Evolutionary conservation across 306 rosid species (phyloP), one percentile per base, ranked within the genome.

Genomic region (Senna tora): DNA sequence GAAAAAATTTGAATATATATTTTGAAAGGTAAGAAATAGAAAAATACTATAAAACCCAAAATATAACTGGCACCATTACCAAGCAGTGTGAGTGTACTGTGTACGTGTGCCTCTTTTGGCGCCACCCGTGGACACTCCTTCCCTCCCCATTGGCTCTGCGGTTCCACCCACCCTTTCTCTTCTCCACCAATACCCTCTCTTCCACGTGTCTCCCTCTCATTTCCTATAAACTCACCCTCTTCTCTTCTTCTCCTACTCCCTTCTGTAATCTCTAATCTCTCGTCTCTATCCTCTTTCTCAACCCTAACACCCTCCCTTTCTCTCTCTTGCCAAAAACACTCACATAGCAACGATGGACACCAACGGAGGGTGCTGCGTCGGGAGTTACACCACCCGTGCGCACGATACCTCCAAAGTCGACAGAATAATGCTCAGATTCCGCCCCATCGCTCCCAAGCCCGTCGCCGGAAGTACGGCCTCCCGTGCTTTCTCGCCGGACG

Each of bases 401-500:
- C 72, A 76, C 41, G 86, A 80, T 16, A 77, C 65, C 75, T 82
- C 93, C 5, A 80, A 69, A 22, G 74, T 84, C 5, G 76, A 84
- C 52, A 82, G 32, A 10, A 92, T 92, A 78, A 86, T 92, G 97
- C 84, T 81, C 0, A 52, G 78, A 13, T 92, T 81, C 63, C 81
- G 96, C 1, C 97, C 97, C 11, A 92, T 92, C 46, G 96, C 94
- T 0, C 96, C 96, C 16, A 92, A 87, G 47, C 96, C 96, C 1
- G 72, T 59, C 21, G 45, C 77, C 51, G 78, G 85, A 4, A 77
- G 53, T 5, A 21, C 79, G 0, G 19, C 6, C 7, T 64, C 83
- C 19, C 79, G 81, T 0, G 66, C 58, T 8, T 81, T 80, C 13
- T 53, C 81, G 9, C 54, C 73, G 65, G 85, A 82, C 25, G 71